Conservation (phyloP, 345 rosid species). For the Zanthoxylum bungeanum region DNA sequence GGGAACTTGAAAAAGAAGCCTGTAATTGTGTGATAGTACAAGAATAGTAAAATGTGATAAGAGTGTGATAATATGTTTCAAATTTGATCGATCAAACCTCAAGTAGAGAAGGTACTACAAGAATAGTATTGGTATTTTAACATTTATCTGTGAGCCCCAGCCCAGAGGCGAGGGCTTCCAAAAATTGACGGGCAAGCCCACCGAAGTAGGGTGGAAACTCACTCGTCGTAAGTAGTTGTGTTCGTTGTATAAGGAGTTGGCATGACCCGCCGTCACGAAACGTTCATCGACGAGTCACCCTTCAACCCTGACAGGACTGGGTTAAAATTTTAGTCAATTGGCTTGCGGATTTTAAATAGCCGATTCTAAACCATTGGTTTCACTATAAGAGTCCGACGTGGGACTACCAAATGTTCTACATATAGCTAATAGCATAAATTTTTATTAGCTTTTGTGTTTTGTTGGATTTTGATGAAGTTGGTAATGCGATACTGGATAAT, state of each 20-base stretch:
- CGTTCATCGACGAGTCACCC: constrained; percentile 83
- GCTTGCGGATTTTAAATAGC: neutral
- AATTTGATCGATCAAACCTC: neutral
- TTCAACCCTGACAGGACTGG: constrained; percentile 76
- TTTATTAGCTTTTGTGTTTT: no score
- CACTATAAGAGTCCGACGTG: neutral
- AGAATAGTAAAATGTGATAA: neutral
- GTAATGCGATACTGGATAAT: no score
- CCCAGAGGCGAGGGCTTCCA: constrained; percentile 52
- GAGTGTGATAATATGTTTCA: neutral
- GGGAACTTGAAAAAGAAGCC: constrained; percentile 49
- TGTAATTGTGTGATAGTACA: constrained; percentile 23
- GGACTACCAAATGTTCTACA: no score
- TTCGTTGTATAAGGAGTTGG: constrained; percentile 59
- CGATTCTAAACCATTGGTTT: no score
- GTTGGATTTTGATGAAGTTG: no score
- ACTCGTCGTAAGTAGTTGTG: constrained; percentile 44
- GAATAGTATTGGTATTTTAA: neutral
- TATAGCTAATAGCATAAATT: no score
- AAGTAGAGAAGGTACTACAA: no score
- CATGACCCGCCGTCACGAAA: constrained; percentile 74
- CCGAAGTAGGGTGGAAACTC: constrained; percentile 57
- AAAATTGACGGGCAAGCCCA: constrained; percentile 75
- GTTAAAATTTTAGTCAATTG: fast-evolving
- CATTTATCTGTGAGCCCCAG: constrained; percentile 29